Evolutionary conservation across 192 early-diverging fungal species (phyloP).

Genomic region (Coemansia biformis): DNA sequence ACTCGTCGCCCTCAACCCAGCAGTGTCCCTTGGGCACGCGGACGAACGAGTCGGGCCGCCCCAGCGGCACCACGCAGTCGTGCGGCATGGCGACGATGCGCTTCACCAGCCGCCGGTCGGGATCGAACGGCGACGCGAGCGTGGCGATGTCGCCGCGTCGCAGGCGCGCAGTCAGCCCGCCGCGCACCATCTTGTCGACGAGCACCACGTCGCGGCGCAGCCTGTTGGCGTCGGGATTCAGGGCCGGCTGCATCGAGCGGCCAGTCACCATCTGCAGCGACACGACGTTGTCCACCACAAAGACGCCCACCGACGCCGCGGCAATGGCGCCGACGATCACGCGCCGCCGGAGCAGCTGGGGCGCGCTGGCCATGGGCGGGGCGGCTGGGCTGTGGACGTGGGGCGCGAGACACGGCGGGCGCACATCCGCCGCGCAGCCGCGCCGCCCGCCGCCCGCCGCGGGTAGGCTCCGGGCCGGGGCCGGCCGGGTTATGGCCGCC

Average conservation of each 20-base stretch:
- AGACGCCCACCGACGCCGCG: constrained; percentile 18
- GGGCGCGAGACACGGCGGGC: too few relatives aligned
- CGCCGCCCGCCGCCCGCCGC: too few relatives aligned
- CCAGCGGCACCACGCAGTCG: constrained; percentile 54
- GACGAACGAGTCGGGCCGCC: constrained; percentile 36
- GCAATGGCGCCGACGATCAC: constrained; percentile 12
- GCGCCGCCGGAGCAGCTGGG: constrained; percentile 5
- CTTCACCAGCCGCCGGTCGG: constrained; percentile 69
- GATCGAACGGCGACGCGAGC: constrained; percentile 61
- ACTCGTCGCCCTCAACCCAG: constrained; percentile 85
- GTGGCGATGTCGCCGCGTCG: constrained; percentile 67
- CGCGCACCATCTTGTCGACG: constrained; percentile 55
- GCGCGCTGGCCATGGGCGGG: constrained; percentile 9
- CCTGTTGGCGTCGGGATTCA: constrained; percentile 68
- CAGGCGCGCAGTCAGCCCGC: constrained; percentile 31
- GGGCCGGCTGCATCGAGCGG: constrained; percentile 62
- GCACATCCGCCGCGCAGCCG: not conserved
- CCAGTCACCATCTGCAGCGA: constrained; percentile 48
- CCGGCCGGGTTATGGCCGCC: too few relatives aligned
- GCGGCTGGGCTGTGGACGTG: not conserved
- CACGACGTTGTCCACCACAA: constrained; percentile 33
- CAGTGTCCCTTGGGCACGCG: constrained; percentile 71
- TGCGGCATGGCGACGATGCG: constrained; percentile 79
- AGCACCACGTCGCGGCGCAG: constrained; percentile 63
- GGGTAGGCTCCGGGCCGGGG: too few relatives aligned